Evolutionary conservation across 768 basidiomycete genomes (phyloP).

Genomic region (Lactifluus rugatus): DNA sequence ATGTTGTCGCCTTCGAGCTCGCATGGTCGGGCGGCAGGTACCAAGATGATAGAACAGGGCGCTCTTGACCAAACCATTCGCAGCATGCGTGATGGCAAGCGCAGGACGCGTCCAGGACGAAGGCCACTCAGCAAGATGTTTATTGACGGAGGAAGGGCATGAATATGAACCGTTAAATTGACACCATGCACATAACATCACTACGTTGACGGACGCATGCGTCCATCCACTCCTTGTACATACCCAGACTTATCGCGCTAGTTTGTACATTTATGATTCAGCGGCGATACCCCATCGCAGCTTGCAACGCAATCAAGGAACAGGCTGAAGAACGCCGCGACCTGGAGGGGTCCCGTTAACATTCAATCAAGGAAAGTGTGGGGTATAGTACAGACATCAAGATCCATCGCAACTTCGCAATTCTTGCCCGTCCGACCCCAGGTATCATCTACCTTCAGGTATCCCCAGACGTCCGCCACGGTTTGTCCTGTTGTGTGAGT

Average conservation of each 20-base stretch:
- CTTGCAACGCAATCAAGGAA: slow-evolving; percentile 48
- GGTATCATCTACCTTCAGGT: slow-evolving; percentile 43
- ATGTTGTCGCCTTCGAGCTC: slow-evolving; percentile 28
- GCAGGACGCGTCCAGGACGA: slow-evolving; percentile 35
- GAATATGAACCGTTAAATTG: slow-evolving; percentile 20
- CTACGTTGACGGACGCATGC: not conserved
- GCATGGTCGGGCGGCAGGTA: slow-evolving; percentile 35
- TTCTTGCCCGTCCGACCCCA: slow-evolving; percentile 75
- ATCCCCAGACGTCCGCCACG: slow-evolving; percentile 68
- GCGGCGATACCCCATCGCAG: slow-evolving; percentile 51
- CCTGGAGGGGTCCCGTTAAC: slow-evolving; percentile 31
- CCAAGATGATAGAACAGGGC: slow-evolving; percentile 58
- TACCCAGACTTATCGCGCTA: not conserved
- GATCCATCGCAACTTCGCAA: slow-evolving; percentile 54
- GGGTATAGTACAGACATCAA: slow-evolving; percentile 45
- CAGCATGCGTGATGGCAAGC: slow-evolving; percentile 61
- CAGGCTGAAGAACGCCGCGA: slow-evolving; percentile 53
- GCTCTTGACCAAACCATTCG: slow-evolving; percentile 80
- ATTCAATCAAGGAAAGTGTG: not conserved
- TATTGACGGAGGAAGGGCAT: slow-evolving; percentile 44
- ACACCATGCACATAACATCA: not conserved
- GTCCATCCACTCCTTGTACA: not conserved
- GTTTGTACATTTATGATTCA: slow-evolving; percentile 32
- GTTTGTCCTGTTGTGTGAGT: slow-evolving; percentile 65
- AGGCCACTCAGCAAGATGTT: slow-evolving; percentile 74